These are phyloP conservation scores for Paecilomyces niveus DNA, from an alignment of 2,329 filamentous ascomycete genomes.

Conservation along the genomic window DNA sequence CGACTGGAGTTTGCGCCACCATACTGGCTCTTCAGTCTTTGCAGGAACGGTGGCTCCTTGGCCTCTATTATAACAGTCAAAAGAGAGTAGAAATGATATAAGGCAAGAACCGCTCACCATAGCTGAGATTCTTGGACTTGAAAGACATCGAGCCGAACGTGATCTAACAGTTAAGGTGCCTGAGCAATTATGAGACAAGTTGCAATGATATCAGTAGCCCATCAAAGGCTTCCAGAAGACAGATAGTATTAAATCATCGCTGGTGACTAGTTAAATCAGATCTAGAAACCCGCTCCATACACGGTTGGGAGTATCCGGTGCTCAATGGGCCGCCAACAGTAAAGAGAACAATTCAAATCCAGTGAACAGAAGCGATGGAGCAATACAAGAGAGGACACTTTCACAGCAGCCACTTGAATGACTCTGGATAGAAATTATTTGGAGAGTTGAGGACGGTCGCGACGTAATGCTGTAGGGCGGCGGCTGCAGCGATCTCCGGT, in stretches of 20 bases:
- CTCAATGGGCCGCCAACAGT: background rate
- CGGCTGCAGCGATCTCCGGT: background rate
- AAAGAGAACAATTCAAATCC: background rate
- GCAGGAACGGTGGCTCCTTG: slow-evolving; percentile 37
- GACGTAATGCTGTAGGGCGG: background rate
- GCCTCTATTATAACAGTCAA: slow-evolving; percentile 21
- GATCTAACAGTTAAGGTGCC: background rate
- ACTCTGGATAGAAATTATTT: background rate
- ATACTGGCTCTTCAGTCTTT: slow-evolving; percentile 33
- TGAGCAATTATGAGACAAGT: background rate
- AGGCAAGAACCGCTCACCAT: slow-evolving; percentile 23
- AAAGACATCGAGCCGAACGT: slow-evolving; percentile 23
- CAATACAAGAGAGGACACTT: background rate
- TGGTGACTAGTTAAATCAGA: background rate
- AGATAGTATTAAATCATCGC: background rate
- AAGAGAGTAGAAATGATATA: slow-evolving; percentile 2
- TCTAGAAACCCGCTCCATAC: background rate
- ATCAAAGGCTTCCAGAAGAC: background rate
- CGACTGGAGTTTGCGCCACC: slow-evolving; percentile 25
- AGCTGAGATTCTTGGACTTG: slow-evolving; percentile 38
- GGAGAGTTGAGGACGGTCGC: background rate
- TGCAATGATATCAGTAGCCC: background rate
- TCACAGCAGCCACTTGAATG: background rate
- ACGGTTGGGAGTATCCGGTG: background rate
- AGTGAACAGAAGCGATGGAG: background rate